These are phyloP conservation scores for Sequoiadendron giganteum DNA, from an alignment of 75 land plant species.

Conservation along the genomic window DNA sequence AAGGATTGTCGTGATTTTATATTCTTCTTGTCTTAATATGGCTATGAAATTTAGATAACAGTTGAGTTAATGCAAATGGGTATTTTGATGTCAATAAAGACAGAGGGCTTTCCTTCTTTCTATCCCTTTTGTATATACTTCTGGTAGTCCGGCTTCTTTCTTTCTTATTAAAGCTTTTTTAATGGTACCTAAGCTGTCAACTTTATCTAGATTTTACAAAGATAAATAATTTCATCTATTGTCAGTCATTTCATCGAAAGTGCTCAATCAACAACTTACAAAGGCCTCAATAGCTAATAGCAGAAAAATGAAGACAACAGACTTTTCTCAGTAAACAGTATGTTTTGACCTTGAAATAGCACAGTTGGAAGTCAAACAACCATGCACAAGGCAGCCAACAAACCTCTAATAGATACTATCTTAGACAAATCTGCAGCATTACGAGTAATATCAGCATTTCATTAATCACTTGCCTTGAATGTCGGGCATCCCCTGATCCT, in stretches of 20 bases:
- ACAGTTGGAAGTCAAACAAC: not conserved
- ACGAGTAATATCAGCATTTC: not conserved
- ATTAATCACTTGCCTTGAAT: slow-evolving; percentile 57
- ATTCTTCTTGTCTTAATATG: too few species aligned
- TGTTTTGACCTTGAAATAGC: not conserved
- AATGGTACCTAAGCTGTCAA: not conserved
- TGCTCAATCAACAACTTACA: too few species aligned
- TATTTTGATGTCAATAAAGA: too few species aligned
- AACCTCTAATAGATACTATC: not conserved
- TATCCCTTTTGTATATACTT: too few species aligned
- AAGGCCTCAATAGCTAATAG: not conserved
- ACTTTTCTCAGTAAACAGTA: not conserved
- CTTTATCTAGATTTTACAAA: not conserved
- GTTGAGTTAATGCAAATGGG: too few species aligned
- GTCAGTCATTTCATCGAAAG: not conserved
- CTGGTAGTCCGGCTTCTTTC: too few species aligned
- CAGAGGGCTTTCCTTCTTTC: too few species aligned
- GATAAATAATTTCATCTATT: not conserved
- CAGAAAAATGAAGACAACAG: not conserved
- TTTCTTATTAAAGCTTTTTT: too few species aligned
- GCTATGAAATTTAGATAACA: not conserved
- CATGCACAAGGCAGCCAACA: not conserved
- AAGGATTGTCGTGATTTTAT: too few species aligned
- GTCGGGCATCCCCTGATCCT: slow-evolving; percentile 58
- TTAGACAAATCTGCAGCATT: not conserved